A percentile compares a stretch with the other conserved stretches of the same genome.
These are phyloP conservation scores for Delonix regia DNA, from an alignment of 306 rosid species.

Conservation along the genomic window DNA sequence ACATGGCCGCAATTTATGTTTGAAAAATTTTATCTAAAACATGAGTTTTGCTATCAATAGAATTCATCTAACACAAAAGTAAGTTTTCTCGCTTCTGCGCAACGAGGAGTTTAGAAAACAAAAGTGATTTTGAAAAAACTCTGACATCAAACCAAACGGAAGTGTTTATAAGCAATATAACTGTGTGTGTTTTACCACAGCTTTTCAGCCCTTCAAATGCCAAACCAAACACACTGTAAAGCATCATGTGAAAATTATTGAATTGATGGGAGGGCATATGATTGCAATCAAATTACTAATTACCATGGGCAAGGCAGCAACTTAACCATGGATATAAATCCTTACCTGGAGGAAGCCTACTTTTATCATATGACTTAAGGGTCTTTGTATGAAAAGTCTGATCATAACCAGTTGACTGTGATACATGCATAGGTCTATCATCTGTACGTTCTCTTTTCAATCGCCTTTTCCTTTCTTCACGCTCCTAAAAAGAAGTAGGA, in stretches of 20 bases:
- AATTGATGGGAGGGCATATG: background rate
- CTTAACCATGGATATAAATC: constrained; percentile 35
- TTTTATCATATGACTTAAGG: constrained; percentile 68
- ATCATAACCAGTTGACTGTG: constrained; percentile 71
- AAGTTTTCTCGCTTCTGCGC: too few species aligned
- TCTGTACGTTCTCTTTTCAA: constrained; percentile 84
- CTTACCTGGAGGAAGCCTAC: constrained; percentile 93
- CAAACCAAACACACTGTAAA: too few species aligned
- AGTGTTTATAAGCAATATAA: too few species aligned
- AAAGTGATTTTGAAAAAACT: too few species aligned
- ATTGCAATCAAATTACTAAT: background rate
- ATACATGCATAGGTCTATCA: constrained; percentile 66
- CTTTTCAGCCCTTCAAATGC: too few species aligned
- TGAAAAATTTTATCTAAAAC: too few species aligned
- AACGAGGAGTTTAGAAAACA: too few species aligned
- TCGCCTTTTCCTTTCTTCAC: constrained; percentile 87
- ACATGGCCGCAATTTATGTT: too few species aligned
- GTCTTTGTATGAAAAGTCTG: constrained; percentile 55
- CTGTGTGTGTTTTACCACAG: too few species aligned
- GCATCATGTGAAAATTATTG: constrained; percentile 21
- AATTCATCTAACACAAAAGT: too few species aligned
- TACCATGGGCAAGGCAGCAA: constrained; percentile 17
- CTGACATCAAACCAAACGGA: too few species aligned
- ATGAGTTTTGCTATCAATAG: too few species aligned
- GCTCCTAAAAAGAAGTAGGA: constrained; percentile 69